Conservation (phyloP, 2,329 filamentous ascomycete species). For the Mycosphaerella sp. region DNA sequence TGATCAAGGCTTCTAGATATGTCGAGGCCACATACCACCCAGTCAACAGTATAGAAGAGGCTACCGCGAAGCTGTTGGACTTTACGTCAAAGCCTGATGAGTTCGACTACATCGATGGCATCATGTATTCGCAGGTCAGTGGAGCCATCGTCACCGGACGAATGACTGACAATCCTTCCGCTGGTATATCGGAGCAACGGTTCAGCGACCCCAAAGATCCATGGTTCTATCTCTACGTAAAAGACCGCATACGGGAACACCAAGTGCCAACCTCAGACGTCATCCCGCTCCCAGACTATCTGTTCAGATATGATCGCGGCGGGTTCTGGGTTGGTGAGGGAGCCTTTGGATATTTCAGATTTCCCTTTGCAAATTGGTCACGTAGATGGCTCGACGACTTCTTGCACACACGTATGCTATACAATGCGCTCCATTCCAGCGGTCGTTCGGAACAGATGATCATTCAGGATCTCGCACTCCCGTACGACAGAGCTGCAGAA, state of each 20-base stretch:
- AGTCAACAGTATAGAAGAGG: conserved; percentile 38
- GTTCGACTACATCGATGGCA: conserved; percentile 48
- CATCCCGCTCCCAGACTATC: conserved; percentile 59
- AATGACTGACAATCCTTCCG: conserved; percentile 33
- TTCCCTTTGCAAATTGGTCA: conserved; percentile 59
- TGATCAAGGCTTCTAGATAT: conserved; percentile 43
- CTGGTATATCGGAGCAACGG: conserved; percentile 20
- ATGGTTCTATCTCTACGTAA: conserved; percentile 48
- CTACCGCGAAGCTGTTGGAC: conserved; percentile 38
- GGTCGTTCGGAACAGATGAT: conserved; percentile 56
- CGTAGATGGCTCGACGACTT: conserved; percentile 57
- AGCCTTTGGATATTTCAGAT: conserved; percentile 58
- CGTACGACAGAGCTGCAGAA: conserved; percentile 38
- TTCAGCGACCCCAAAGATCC: conserved; percentile 44
- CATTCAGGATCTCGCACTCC: conserved; percentile 56
- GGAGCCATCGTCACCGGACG: conserved; percentile 43
- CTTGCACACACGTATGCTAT: conserved; percentile 59
- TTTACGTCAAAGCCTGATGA: conserved; percentile 36
- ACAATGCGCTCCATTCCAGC: conserved; percentile 58
- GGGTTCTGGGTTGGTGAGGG: conserved; percentile 62
- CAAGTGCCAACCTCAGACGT: conserved; percentile 47
- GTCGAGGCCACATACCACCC: conserved; percentile 48
- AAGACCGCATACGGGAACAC: conserved; percentile 30
- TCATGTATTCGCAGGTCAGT: conserved; percentile 42
- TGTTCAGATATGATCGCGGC: conserved; percentile 65